Conservation (phyloP, 768 basidiomycete species). For the Boletus eberwhitei region DNA sequence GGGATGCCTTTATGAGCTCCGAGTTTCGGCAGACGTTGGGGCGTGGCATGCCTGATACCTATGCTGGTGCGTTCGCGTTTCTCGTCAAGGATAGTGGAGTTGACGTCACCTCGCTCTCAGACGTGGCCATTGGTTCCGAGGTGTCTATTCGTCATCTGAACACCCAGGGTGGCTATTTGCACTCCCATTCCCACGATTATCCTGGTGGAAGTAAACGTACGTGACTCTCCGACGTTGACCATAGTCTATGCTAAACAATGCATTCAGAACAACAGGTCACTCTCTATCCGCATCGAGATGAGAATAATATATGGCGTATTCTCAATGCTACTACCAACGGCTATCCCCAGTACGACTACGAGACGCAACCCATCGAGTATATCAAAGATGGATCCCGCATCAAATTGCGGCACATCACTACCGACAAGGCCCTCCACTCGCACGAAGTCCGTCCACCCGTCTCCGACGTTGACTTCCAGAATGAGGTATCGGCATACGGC, state of each 20-base stretch:
- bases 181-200: conserved; percentile 89
- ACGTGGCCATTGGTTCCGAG: conserved; percentile 81
- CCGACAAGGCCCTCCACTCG: conserved; percentile 87
- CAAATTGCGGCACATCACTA: conserved; percentile 76
- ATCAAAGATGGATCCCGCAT: conserved; percentile 66
- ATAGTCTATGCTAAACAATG: background rate
- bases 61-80: conserved; percentile 59
- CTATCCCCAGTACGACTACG: conserved; percentile 46
- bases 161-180: conserved; percentile 98
- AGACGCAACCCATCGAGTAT: conserved; percentile 52
- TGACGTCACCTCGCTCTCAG: conserved; percentile 35
- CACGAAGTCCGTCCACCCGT: conserved; percentile 94
- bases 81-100: background rate
- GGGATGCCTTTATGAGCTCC: conserved; percentile 99
- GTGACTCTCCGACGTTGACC: conserved; percentile 19
- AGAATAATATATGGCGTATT: conserved; percentile 92
- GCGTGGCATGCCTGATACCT: conserved; percentile 89
- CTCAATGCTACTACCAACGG: conserved; percentile 62
- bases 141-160: conserved; percentile 87
- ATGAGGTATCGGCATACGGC: conserved; percentile 95
- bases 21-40: conserved; percentile 96
- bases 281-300: conserved; percentile 96
- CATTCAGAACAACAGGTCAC: conserved; percentile 93
- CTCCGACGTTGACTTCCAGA: conserved; percentile 98
- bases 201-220: conserved; percentile 88